Percentiles rank a stretch among this genome's conserved stretches.
Conservation (phyloP, 176 grass and related monocot species). For the Musa schizocarpa region DNA sequence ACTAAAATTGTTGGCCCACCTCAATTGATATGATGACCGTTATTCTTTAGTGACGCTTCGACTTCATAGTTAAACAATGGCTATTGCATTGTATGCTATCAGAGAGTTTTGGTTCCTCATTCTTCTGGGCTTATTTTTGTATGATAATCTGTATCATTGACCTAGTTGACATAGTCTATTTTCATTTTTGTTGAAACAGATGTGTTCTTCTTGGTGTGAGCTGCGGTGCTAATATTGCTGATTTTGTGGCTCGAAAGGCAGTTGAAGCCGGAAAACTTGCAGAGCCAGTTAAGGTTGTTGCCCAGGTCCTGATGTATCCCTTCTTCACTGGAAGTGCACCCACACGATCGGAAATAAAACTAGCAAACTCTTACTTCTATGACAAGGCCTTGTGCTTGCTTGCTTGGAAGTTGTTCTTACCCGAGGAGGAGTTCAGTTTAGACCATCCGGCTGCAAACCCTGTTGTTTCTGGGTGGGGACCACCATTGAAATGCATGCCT, state of each 20-base stretch:
- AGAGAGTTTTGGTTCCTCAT: background rate
- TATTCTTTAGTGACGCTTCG: too few species aligned
- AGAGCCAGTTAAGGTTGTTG: constrained; percentile 7
- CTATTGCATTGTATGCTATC: background rate
- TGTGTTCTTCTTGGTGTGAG: constrained; percentile 13
- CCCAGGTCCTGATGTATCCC: constrained; percentile 11
- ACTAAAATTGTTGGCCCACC: background rate
- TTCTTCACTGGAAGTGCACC: constrained; percentile 5
- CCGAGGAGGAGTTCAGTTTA: constrained; percentile 8
- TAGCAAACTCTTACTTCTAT: constrained; percentile 14
- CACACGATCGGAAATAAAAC: constrained; percentile 13
- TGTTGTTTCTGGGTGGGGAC: background rate
- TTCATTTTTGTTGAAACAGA: background rate
- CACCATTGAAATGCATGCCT: constrained; percentile 6
- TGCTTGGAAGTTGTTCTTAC: constrained; percentile 18
- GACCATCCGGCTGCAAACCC: constrained; percentile 15
- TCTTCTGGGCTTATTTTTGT: background rate
- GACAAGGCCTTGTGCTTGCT: constrained; percentile 4
- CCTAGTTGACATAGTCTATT: background rate
- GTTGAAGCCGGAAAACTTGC: constrained; percentile 6
- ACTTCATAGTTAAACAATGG: too few species aligned
- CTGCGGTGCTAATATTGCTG: constrained; percentile 10
- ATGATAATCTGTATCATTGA: background rate
- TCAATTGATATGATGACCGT: background rate
- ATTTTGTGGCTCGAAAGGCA: constrained; percentile 11